These are phyloP conservation scores for Spinellus fusiger DNA, from an alignment of 192 early-diverging fungal species.

Conservation along the genomic window DNA sequence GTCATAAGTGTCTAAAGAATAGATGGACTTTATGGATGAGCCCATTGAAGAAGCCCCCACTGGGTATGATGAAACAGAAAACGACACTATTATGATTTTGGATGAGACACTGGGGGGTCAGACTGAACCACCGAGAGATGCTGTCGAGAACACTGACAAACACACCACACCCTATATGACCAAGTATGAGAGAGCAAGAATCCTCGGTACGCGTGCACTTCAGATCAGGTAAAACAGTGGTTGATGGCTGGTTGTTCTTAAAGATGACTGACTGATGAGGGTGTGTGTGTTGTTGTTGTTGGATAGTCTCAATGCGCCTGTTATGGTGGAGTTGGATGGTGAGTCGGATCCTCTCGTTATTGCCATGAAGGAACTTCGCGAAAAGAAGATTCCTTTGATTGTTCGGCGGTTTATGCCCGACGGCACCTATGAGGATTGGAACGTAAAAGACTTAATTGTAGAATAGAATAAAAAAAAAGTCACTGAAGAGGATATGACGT, in stretches of 20 bases:
- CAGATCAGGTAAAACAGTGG: constrained; percentile 65
- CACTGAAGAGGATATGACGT: not conserved
- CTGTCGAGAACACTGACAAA: constrained; percentile 58
- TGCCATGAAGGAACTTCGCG: constrained; percentile 90
- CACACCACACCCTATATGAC: constrained; percentile 98
- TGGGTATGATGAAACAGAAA: not conserved
- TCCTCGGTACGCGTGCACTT: constrained; percentile 87
- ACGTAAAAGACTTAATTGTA: constrained; percentile 81
- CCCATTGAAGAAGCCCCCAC: not conserved
- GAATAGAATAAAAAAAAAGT: constrained; percentile 38
- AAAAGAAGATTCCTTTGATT: constrained; percentile 89
- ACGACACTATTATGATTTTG: constrained; percentile 7
- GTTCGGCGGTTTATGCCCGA: constrained; percentile 92
- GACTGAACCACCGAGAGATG: not conserved
- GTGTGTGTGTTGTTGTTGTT: not conserved
- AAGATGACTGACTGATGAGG: not conserved
- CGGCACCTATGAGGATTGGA: constrained; percentile 92
- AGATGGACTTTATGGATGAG: not conserved
- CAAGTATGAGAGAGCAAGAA: constrained; percentile 91
- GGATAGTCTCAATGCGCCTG: constrained; percentile 94
- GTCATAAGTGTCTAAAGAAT: not conserved
- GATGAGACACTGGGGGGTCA: not conserved
- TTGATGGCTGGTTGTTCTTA: not conserved
- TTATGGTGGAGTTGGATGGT: constrained; percentile 90
- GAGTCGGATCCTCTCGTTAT: constrained; percentile 92